Evolutionary conservation across 805 yeast species (phyloP), one percentile per base, ranked within the genome.

Genomic region (Grigorovia humatica): DNA sequence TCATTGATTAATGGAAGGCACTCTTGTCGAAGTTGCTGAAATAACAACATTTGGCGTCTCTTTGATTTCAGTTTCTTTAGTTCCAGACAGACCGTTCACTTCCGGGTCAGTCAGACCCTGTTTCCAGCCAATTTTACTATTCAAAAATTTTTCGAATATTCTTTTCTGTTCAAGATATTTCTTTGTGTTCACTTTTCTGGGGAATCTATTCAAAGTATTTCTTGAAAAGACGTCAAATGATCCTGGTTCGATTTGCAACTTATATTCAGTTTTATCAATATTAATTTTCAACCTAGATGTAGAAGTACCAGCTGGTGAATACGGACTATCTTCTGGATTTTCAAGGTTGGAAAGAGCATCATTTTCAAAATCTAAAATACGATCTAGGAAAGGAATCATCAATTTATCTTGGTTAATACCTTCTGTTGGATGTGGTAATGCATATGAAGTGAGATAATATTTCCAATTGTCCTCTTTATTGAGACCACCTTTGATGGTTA

Each of bases 381-480:
- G 76, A 58, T 81, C 83, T 57, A 87, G 71, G 68, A 91, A 85
- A 27, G 98, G 98, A 67, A 88, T 74, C 55, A 78, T 77, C 51
- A 93, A 77, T 57, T 81, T 81, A 44, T 85, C 81, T 18, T 87
- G 80, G 17, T 88, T 82, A 17, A 93, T 85, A 32, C 98, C 98
- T 68, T 93, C 99, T 2, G 99, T 93, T 42, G 99, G 98, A 61
- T 88, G 95, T 2, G 96, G 85, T 86, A 93, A 85, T 44, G 90
- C 79, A 67, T 85, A 93, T 44, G 95, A 86, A 0, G 98, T 91
- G 48, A 93, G 77, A 64, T 93, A 93, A 71, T 93, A 91, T 65
- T 88, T 90, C 85, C 96, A 93, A 61, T 79, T 80, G 57, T 88
- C 95, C 59, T 86, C 91, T 29, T 46, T 46, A 20, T 38, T 35